A percentile compares a stretch with the other conserved stretches of the same genome.
Conservation (phyloP, 2,329 filamentous ascomycete species). For the Onygena corvina region DNA sequence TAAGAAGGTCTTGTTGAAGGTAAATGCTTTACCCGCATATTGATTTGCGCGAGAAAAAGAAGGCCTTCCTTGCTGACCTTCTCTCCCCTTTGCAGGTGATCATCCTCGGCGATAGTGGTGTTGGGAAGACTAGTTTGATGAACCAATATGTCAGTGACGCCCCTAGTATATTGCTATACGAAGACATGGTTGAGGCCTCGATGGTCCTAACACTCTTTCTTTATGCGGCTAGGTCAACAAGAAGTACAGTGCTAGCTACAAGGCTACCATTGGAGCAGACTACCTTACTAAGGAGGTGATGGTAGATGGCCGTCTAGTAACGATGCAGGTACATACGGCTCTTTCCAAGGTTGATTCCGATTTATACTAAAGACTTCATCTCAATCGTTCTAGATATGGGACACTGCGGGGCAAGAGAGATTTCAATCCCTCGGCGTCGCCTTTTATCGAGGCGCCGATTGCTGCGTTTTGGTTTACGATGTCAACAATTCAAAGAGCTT, state of each 20-base stretch:
- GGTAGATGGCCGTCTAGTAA: constrained; percentile 92
- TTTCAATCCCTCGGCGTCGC: constrained; percentile 98
- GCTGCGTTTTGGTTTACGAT: constrained; percentile 96
- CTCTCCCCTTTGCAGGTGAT: constrained; percentile 58
- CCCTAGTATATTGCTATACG: not conserved
- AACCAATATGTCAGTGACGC: constrained; percentile 89
- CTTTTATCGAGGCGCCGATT: constrained; percentile 99
- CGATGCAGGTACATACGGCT: constrained; percentile 66
- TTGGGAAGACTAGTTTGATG: constrained; percentile 99
- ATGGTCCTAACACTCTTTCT: constrained; percentile 5
- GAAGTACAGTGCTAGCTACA: constrained; percentile 99
- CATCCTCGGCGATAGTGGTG: constrained; percentile 95
- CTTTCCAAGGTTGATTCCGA: too few relatives aligned
- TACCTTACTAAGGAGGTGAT: constrained; percentile 97
- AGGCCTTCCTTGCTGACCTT: constrained; percentile 13
- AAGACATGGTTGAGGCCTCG: not conserved
- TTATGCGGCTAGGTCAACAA: constrained; percentile 72
- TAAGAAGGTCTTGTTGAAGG: constrained; percentile 88
- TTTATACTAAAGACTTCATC: not conserved
- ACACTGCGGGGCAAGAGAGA: constrained; percentile 93
- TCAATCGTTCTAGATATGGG: constrained; percentile 67
- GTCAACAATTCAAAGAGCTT: constrained; percentile 99
- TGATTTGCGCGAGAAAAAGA: not conserved
- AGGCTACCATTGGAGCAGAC: constrained; percentile 96
- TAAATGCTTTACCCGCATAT: constrained; percentile 34